Conservation (phyloP, 176 grass and related monocot genomes). For the Poa pratensis region DNA sequence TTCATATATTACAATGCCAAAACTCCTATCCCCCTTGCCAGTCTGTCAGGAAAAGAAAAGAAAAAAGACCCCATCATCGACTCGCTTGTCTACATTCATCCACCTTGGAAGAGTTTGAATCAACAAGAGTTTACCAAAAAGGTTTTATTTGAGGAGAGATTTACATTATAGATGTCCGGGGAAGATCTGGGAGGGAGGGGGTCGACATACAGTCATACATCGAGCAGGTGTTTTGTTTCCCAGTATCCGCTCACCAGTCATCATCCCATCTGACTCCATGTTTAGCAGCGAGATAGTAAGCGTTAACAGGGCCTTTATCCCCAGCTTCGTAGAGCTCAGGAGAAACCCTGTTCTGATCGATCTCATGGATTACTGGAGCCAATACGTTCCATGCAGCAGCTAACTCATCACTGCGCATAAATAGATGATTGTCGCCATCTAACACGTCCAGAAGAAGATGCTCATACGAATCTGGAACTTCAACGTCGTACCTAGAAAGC, state of each 20-base stretch:
- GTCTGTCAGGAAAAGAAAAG: too few species aligned
- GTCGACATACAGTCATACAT: neutral
- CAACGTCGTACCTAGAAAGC: conserved; percentile 71
- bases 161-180: neutral
- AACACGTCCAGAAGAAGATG: conserved; percentile 90
- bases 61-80: too few species aligned
- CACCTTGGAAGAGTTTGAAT: neutral
- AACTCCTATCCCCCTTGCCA: neutral
- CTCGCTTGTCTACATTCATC: neutral
- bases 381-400: conserved; percentile 84
- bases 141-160: neutral
- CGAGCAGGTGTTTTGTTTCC: neutral
- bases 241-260: conserved; percentile 48
- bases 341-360: conserved; percentile 67
- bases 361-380: conserved; percentile 74
- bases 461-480: conserved; percentile 91
- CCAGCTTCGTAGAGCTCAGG: conserved; percentile 89
- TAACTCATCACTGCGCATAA: conserved; percentile 92
- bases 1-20: neutral
- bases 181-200: neutral
- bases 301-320: conserved; percentile 71
- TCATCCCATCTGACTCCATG: conserved; percentile 89
- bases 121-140: neutral
- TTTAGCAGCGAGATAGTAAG: conserved; percentile 92
- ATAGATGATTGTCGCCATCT: conserved; percentile 91